phyloP scores from a whole-genome alignment of 2,329 filamentous ascomycete species.

The Chaetothyriales sp. region DNA sequence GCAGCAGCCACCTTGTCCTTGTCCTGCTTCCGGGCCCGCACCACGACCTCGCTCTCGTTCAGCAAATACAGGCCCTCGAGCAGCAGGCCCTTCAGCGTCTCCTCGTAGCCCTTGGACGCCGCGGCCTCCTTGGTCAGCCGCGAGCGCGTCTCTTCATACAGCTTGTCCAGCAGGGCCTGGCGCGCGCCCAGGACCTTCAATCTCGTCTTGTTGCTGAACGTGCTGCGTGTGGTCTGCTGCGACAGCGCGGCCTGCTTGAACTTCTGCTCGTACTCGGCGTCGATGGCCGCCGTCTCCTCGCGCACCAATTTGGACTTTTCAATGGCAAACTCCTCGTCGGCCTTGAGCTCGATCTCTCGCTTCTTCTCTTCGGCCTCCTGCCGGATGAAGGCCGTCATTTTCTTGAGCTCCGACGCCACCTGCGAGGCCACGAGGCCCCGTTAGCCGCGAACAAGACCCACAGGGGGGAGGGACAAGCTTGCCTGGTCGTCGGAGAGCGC shows the following conservation, averaged over 20 bases:
- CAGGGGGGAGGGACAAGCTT: constrained; percentile 21
- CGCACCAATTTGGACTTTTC: constrained; percentile 98
- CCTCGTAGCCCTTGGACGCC: constrained; percentile 62
- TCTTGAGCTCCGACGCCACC: constrained; percentile 96
- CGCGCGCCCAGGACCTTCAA: constrained; percentile 75
- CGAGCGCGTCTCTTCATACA: constrained; percentile 70
- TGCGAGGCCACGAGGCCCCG: constrained; percentile 28
- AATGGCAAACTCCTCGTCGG: constrained; percentile 96
- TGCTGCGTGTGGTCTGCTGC: constrained; percentile 95
- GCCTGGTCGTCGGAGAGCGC: constrained; percentile 97
- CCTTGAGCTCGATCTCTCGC: constrained; percentile 93
- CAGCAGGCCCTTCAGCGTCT: constrained; percentile 62
- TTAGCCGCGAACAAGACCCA: constrained; percentile 1
- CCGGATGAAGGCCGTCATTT: constrained; percentile 99
- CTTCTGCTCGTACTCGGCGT: constrained; percentile 91
- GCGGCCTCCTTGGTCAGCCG: constrained; percentile 54
- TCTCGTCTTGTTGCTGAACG: constrained; percentile 88
- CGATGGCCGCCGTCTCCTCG: constrained; percentile 86
- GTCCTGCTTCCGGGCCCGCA: constrained; percentile 71
- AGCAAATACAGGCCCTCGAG: constrained; percentile 84
- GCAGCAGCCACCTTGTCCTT: constrained; percentile 63
- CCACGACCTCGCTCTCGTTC: constrained; percentile 60
- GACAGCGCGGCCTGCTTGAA: constrained; percentile 98
- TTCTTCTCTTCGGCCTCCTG: constrained; percentile 96
- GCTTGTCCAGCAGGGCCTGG: constrained; percentile 77